phyloP scores from a whole-genome alignment of 169 alveolate genomes.

The Theileria sp. region DNA sequence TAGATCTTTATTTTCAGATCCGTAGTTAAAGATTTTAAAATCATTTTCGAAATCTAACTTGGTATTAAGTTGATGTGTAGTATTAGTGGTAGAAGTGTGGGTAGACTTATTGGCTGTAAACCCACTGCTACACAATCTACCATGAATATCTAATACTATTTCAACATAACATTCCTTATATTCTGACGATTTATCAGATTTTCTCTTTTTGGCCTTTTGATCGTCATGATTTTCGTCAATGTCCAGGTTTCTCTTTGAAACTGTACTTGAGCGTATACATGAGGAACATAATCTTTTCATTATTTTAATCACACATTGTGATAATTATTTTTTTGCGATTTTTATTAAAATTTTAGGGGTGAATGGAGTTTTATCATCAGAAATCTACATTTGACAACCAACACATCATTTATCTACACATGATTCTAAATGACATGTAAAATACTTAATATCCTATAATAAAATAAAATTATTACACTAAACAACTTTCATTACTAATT shows the following conservation, averaged over 20 bases:
- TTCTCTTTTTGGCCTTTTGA: neutral
- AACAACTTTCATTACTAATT: neutral
- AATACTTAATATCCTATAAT: neutral
- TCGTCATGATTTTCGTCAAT: neutral
- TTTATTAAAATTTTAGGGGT: neutral
- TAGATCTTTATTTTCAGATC: neutral
- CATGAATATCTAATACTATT: neutral
- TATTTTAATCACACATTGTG: neutral
- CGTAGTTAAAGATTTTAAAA: neutral
- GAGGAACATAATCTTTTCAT: slow-evolving; percentile 9
- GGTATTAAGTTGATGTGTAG: neutral
- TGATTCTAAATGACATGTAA: neutral
- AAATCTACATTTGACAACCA: neutral
- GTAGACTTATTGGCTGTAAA: neutral
- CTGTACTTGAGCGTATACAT: slow-evolving; percentile 1
- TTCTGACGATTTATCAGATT: neutral
- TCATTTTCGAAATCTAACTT: neutral
- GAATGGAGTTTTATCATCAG: neutral
- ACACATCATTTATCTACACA: neutral
- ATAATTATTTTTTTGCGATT: neutral
- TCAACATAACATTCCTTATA: slow-evolving; percentile 1
- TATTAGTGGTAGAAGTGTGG: neutral
- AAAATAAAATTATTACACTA: too few species aligned
- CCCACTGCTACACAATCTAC: slow-evolving; percentile 4
- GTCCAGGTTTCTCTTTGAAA: neutral